Base-by-base conservation (phyloP, 805 yeast species). In the Priceomyces melissophilus region DNA sequence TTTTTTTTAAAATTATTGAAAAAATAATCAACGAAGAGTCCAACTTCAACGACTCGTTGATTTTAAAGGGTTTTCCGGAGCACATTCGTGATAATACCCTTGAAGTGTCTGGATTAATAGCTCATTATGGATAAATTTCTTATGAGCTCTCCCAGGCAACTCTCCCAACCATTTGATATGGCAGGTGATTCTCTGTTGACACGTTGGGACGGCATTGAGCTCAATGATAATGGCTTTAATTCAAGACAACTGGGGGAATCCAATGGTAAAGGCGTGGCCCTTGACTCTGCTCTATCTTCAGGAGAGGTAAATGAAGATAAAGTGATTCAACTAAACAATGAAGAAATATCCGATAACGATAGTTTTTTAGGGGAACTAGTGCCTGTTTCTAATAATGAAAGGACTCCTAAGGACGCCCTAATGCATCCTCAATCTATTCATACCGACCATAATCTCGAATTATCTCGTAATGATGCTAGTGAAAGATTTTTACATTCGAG, bases 81-180 rank as follows among this genome's bases (percentile, higher is more conserved):
- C 4, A 20, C 25, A 5, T 20, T 20, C 4, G 25, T 20, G 7
- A 20, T 5, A 20, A 20, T 8, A 20, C 25, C 25, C 25, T 20
- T 20, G 25, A 12, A 29, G 32, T 29, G 13, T 4, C 32, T 14
- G 13, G 13, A 14, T 29, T 6, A n/a, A 5, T 5, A 12, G 20
- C 14, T n/a, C 11, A 32, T 23, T 44, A 66, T 66, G 72, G 72
- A 66, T 36, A 63, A 64, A 49, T 66, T 51, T 47, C 59, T 66
- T 37, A 56, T 66, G 61, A 65, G 70, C 51, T 63, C 69, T 30
- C 72, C 71, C 20, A 55, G 67, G 23, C 69, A 58, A 54, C 53
- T 61, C 47, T 49, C 65, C 14, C 68, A 65, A 46, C 61, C 60
- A 15, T 58, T 60, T 36, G 59, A 60, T 7, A 34, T 40, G 35